A percentile compares a stretch with the other conserved stretches of the same genome.
Conservation (phyloP, 2,329 filamentous ascomycete genomes). For the Talaromyces sp. region DNA sequence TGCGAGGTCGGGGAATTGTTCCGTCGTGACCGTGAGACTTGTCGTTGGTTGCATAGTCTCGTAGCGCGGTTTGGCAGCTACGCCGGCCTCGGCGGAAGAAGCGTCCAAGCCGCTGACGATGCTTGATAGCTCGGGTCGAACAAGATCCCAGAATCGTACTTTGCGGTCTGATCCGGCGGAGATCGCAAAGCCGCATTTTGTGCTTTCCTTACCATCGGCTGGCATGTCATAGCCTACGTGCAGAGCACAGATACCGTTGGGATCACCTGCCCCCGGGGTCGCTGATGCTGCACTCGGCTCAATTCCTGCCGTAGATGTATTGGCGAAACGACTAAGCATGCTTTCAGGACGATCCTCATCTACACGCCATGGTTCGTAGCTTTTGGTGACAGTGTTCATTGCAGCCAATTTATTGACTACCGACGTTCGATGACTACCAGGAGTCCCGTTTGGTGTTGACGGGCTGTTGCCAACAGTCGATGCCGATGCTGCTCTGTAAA, state of each 20-base stretch:
- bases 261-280: conserved; percentile 22
- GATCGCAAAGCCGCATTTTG: conserved; percentile 77
- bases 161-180: conserved; percentile 87
- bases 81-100: conserved; percentile 53
- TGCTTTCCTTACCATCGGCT: conserved; percentile 57
- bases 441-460: conserved; percentile 9
- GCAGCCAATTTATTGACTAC: conserved; percentile 19
- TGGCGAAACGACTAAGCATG: conserved; percentile 82
- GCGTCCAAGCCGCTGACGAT: conserved; percentile 74
- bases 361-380: conserved; percentile 80
- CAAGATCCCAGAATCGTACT: conserved; percentile 89
- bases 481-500: conserved; percentile 63
- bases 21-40: conserved; percentile 63
- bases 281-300: conserved; percentile 50
- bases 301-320: conserved; percentile 50
- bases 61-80: conserved; percentile 63
- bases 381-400: conserved; percentile 42
- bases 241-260: conserved; percentile 67
- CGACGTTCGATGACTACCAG: conserved; percentile 20
- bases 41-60: conserved; percentile 60
- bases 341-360: conserved; percentile 85
- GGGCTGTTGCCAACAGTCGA: conserved; percentile 12
- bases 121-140: conserved; percentile 70
- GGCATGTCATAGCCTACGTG: conserved; percentile 66
- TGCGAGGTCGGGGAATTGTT: conserved; percentile 52